Conservation (phyloP, 2,329 filamentous ascomycete genomes). For the Colletotrichum eleusines region DNA sequence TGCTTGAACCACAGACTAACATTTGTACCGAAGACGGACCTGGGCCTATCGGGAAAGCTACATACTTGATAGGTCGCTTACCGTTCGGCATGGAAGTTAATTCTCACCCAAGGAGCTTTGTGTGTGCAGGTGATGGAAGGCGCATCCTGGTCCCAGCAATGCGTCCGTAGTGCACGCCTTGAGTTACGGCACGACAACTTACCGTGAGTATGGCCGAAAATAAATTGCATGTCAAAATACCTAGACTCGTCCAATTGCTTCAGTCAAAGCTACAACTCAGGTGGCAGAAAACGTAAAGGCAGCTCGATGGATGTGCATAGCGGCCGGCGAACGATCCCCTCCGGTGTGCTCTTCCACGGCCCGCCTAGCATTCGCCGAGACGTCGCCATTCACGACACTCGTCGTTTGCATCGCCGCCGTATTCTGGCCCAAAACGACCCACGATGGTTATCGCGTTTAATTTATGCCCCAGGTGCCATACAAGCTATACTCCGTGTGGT, state of each 20-base stretch:
- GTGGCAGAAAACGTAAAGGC: slow-evolving; percentile 19
- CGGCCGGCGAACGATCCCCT: not conserved
- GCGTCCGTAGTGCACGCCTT: slow-evolving; percentile 13
- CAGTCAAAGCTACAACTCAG: slow-evolving; percentile 11
- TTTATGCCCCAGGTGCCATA: not conserved
- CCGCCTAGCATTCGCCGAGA: not conserved
- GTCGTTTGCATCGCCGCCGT: not conserved
- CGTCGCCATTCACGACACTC: not conserved
- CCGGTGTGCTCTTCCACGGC: not conserved
- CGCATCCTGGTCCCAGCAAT: not conserved
- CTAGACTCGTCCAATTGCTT: slow-evolving; percentile 20
- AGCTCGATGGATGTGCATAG: not conserved
- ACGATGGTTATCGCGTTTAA: not conserved
- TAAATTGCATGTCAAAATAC: slow-evolving; percentile 15
- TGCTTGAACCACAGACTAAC: not conserved
- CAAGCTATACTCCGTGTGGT: not conserved
- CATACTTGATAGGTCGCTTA: not conserved
- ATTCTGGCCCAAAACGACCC: not conserved
- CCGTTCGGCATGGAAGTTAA: not conserved
- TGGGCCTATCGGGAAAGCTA: not conserved
- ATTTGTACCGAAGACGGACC: not conserved
- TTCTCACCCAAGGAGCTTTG: not conserved
- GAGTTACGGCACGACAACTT: slow-evolving; percentile 15
- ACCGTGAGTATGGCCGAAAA: slow-evolving; percentile 10
- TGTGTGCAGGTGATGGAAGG: not conserved